These are phyloP conservation scores for Tubosaeta sp. DNA, from an alignment of 768 basidiomycete species.

Conservation along the genomic window DNA sequence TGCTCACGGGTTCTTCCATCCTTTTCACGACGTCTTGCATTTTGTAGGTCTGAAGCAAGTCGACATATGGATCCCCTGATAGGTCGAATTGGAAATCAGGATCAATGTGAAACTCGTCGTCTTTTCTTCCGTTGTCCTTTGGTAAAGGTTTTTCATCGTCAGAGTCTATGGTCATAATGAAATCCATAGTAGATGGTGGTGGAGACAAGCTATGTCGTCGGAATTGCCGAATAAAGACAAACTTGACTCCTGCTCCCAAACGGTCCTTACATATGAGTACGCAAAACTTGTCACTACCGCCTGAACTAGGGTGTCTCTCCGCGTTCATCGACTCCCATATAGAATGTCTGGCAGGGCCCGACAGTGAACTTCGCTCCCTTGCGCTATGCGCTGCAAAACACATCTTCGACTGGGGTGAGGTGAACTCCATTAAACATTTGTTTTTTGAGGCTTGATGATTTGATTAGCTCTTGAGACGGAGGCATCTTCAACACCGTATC, in stretches of 20 bases:
- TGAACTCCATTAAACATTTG: background rate
- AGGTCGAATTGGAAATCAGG: constrained; percentile 83
- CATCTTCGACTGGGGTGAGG: constrained; percentile 72
- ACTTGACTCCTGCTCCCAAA: too few relatives aligned
- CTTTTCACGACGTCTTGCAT: constrained; percentile 58
- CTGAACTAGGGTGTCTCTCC: constrained; percentile 48
- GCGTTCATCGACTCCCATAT: constrained; percentile 50
- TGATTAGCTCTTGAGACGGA: constrained; percentile 65
- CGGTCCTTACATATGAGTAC: too few relatives aligned
- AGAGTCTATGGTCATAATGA: constrained; percentile 82
- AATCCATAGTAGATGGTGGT: constrained; percentile 43
- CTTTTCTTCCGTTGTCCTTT: constrained; percentile 22
- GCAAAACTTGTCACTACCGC: constrained; percentile 25
- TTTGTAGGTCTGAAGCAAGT: constrained; percentile 43
- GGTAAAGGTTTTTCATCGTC: constrained; percentile 54
- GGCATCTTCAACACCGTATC: constrained; percentile 53
- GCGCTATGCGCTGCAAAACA: constrained; percentile 69
- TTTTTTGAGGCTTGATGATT: constrained; percentile 1
- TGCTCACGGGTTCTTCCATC: constrained; percentile 56
- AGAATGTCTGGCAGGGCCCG: constrained; percentile 54
- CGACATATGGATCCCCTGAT: constrained; percentile 63
- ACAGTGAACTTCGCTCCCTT: constrained; percentile 47
- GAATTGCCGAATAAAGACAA: constrained; percentile 18
- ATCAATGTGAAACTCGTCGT: constrained; percentile 63
- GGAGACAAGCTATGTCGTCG: background rate